A percentile compares a stretch with the other conserved stretches of the same genome.
phyloP scores from a whole-genome alignment of 2,329 filamentous ascomycete genomes.

The Neospermospora avenae region DNA sequence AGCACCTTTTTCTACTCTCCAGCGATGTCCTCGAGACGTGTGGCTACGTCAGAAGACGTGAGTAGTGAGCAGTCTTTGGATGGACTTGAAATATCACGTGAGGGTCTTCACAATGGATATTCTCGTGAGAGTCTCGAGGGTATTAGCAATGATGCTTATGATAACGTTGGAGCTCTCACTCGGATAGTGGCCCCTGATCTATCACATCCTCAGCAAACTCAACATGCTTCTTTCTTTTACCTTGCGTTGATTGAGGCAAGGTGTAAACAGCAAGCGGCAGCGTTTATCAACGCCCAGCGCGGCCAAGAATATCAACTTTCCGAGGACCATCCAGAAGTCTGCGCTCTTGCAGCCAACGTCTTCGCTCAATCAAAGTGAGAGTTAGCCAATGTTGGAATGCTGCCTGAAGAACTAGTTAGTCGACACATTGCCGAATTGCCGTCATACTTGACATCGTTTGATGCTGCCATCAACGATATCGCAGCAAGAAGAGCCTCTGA shows the following conservation, averaged over 20 bases:
- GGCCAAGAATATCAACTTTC: constrained; percentile 20
- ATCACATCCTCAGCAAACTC: constrained; percentile 21
- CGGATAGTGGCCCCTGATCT: constrained; percentile 10
- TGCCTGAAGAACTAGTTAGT: constrained; percentile 26
- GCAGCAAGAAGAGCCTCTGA: constrained; percentile 15
- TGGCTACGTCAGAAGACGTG: constrained; percentile 20
- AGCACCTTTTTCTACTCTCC: background rate
- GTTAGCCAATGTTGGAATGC: constrained; percentile 26
- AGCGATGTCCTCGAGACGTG: constrained; percentile 22
- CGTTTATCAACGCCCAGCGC: constrained; percentile 25
- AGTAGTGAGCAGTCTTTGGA: constrained; percentile 17
- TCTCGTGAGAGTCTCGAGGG: background rate
- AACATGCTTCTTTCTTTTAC: constrained; percentile 29
- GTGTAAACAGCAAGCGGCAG: constrained; percentile 31
- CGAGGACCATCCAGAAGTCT: constrained; percentile 30
- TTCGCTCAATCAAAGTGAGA: constrained; percentile 27
- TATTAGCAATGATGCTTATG: background rate
- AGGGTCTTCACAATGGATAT: background rate
- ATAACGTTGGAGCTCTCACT: constrained; percentile 9
- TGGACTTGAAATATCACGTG: constrained; percentile 10
- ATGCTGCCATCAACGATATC: constrained; percentile 27
- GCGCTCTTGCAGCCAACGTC: constrained; percentile 21
- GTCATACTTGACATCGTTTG: constrained; percentile 28
- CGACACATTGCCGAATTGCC: constrained; percentile 21
- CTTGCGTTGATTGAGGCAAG: constrained; percentile 34